Percentiles rank a stretch among this genome's conserved stretches.
Evolutionary conservation across 2,329 filamentous ascomycete species (phyloP).

Genomic region (Aphanocladium album): DNA sequence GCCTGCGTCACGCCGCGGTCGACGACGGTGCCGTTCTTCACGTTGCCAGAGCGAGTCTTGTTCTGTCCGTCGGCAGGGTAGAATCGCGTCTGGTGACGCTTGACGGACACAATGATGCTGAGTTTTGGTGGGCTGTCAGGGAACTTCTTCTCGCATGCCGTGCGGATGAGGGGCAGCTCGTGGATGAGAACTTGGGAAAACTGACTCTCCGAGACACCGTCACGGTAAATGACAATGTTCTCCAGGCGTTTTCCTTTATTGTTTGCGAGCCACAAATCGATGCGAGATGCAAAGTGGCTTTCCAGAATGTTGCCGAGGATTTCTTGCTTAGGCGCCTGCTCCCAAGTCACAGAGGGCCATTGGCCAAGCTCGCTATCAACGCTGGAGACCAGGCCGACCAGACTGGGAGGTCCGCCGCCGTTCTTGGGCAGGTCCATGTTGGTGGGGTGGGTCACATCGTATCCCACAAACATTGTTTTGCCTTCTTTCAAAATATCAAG

Average conservation of each 20-base stretch:
- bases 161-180: constrained; percentile 63
- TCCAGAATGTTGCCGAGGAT: constrained; percentile 60
- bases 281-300: constrained; percentile 57
- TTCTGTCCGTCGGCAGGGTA: constrained; percentile 57
- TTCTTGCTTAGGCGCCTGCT: constrained; percentile 62
- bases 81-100: constrained; percentile 85
- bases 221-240: constrained; percentile 79
- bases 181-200: constrained; percentile 62
- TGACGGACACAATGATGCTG: constrained; percentile 74
- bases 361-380: constrained; percentile 65
- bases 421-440: constrained; percentile 35
- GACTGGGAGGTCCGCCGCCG: constrained; percentile 53
- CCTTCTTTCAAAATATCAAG: constrained; percentile 57
- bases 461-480: constrained; percentile 80
- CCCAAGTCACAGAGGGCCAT: constrained; percentile 70
- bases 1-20: constrained; percentile 77
- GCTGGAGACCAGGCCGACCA: constrained; percentile 77
- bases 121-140: constrained; percentile 55
- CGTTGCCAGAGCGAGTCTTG: constrained; percentile 56
- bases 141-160: constrained; percentile 60
- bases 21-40: constrained; percentile 72
- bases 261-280: constrained; percentile 58
- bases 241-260: constrained; percentile 56
- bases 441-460: constrained; percentile 87
- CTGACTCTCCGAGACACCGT: constrained; percentile 85